Evolutionary conservation across 108 stramenopile genomes (phyloP), one percentile per base, ranked within the genome.

Genomic region (Nannochloropsis gaditana): DNA sequence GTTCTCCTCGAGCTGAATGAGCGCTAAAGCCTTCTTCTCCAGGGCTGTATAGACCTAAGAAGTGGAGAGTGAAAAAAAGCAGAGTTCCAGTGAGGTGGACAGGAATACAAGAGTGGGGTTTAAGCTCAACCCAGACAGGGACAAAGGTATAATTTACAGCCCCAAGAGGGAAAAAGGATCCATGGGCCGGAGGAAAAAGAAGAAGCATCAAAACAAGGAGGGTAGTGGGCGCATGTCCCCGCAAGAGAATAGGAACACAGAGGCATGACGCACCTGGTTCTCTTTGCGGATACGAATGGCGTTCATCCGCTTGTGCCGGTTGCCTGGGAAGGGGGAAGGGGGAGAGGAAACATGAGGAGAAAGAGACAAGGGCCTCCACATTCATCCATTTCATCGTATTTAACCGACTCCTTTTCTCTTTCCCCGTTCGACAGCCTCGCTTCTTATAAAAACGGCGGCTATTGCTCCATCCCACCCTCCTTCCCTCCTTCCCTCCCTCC

Each of bases 201-300:
- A 1, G 47, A 50, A 0, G 47, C 15, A 6, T 2, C 59, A 2
- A 73, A 6, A 8, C 19, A 73, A 73, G 59, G 59, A 6, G 59
- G 15, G 8, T 73, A 31, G 31, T 31, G 31, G 31, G 31, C 31
- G 31, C 0, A 31, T 31, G 31, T 31, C 31, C 31, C 59, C 15
- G 59, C 59, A 3, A 73, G 59, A 6, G n/a, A 15, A 8, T n/a
- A 4, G 2, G n/a, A 15, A 73, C 2, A 73, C 2, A 73, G 59
- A 73, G 19, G 47, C 1, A 50, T 1, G 47, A 11, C 47, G 11
- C 43, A 83, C 83, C 91, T 99, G 99, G 89, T 98, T 98, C 91
- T 99, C 99, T 93, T 99, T 99, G n/a, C 99, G 93, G 45, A 98
- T 92, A 92, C 99, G 96, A 21, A 99, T 95, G 11, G 96, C 99